These are phyloP conservation scores for Tylopilus sp. DNA, from an alignment of 768 basidiomycete genomes.

Conservation along the genomic window DNA sequence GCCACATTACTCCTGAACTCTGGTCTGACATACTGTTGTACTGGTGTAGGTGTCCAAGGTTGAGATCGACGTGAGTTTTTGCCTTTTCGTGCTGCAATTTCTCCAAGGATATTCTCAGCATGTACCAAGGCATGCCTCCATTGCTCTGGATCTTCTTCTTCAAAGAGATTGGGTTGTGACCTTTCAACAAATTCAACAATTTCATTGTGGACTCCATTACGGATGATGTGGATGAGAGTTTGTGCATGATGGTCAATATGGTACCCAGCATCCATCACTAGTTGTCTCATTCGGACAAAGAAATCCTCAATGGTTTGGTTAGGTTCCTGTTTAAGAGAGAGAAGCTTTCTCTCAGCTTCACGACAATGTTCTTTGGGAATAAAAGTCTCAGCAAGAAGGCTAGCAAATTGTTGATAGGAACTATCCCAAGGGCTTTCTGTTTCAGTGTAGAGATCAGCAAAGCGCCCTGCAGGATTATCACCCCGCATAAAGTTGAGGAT, in stretches of 20 bases:
- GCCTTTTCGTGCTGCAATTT: too few relatives aligned
- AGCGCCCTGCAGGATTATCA: neutral
- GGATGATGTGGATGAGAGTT: neutral
- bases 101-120: neutral
- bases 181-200: neutral
- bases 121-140: neutral
- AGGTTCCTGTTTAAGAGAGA: neutral
- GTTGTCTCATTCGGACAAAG: neutral
- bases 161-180: neutral
- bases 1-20: too few relatives aligned
- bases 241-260: accelerated
- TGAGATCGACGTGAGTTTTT: too few relatives aligned
- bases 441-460: neutral
- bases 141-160: accelerated
- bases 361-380: too few relatives aligned
- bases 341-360: neutral
- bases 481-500: neutral
- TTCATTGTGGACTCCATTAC: neutral
- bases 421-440: too few relatives aligned
- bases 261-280: neutral
- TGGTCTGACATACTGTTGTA: too few relatives aligned
- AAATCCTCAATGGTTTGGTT: neutral
- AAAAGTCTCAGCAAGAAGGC: too few relatives aligned
- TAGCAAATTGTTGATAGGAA: neutral
- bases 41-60: too few relatives aligned